Percentiles rank a stretch among this genome's conserved stretches.
Evolutionary conservation across 2,329 filamentous ascomycete species (phyloP).

Genomic region (Microdochium paspali): DNA sequence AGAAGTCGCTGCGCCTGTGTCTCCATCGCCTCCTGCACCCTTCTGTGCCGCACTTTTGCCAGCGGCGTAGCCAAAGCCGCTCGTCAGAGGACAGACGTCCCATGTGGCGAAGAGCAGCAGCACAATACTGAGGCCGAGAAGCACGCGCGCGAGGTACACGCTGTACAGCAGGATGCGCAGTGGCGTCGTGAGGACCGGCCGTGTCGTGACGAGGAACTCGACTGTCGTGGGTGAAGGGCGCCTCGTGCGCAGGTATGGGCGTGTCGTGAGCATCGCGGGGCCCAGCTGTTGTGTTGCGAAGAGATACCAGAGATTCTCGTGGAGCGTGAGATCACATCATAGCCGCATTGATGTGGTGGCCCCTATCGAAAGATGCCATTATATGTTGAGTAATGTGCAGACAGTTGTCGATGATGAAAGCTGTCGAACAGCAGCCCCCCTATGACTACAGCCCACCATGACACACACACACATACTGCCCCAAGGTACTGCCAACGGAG

Average conservation of each 20-base stretch:
- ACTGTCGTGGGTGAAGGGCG: slow-evolving; percentile 81
- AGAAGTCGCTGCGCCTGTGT: neutral
- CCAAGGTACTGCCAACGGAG: too few species aligned
- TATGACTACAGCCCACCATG: too few species aligned
- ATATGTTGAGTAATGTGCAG: too few species aligned
- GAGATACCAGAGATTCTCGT: too few species aligned
- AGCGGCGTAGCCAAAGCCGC: slow-evolving; percentile 10
- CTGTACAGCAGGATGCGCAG: slow-evolving; percentile 34
- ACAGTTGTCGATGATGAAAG: too few species aligned
- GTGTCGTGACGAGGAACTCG: slow-evolving; percentile 84
- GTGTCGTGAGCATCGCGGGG: slow-evolving; percentile 48
- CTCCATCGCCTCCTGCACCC: neutral
- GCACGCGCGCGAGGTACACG: slow-evolving; percentile 32
- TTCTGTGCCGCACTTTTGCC: slow-evolving; percentile 6
- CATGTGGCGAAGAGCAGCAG: slow-evolving; percentile 42
- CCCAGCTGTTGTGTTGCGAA: neutral
- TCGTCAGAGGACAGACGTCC: slow-evolving; percentile 20
- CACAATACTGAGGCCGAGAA: slow-evolving; percentile 29
- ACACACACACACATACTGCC: too few species aligned
- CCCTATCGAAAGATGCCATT: too few species aligned
- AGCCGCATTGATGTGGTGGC: too few species aligned
- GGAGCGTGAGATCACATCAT: too few species aligned
- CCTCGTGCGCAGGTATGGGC: slow-evolving; percentile 50
- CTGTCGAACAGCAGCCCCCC: too few species aligned
- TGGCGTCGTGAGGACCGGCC: slow-evolving; percentile 41